Evolutionary conservation across 2,329 filamentous ascomycete species (phyloP).

Genomic region (Aspergillus amoenus): DNA sequence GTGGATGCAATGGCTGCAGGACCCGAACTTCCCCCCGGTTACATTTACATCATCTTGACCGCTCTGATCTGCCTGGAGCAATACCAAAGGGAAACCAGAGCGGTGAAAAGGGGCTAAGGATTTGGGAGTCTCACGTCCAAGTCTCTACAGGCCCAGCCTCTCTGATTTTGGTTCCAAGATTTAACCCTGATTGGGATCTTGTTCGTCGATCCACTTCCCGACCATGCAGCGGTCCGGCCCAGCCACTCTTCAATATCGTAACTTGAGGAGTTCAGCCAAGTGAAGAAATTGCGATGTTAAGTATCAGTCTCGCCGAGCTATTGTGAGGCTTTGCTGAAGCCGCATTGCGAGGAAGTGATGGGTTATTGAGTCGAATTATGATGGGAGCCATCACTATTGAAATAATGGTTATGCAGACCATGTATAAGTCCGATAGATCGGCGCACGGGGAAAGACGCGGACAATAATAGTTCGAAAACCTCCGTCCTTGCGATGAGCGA

Average conservation of each 20-base stretch:
- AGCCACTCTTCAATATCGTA: constrained; percentile 18
- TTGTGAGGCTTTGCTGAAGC: not conserved
- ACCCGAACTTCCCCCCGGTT: constrained; percentile 4
- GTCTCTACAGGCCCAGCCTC: constrained; percentile 18
- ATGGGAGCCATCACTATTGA: constrained; percentile 7
- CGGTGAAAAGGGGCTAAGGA: constrained; percentile 4
- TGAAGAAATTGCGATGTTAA: not conserved
- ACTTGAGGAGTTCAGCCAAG: not conserved
- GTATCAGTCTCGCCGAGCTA: not conserved
- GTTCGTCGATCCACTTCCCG: constrained; percentile 34
- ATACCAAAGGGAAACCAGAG: not conserved
- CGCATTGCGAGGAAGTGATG: not conserved
- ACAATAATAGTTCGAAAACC: constrained; percentile 18
- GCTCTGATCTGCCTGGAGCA: constrained; percentile 8
- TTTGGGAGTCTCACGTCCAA: not conserved
- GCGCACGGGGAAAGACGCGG: constrained; percentile 18
- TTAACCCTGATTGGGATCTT: constrained; percentile 11
- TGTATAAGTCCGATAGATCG: constrained; percentile 11
- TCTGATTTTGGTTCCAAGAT: constrained; percentile 5
- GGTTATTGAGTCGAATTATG: constrained; percentile 1
- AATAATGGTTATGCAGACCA: constrained; percentile 12
- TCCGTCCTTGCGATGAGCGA: constrained; percentile 5
- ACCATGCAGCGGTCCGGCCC: constrained; percentile 40
- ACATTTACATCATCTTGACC: constrained; percentile 9
- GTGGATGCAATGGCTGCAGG: not conserved